A percentile compares a stretch with the other conserved stretches of the same genome.
phyloP scores from a whole-genome alignment of 176 grass and related monocot species.

The Urochloa ruziziensis region DNA sequence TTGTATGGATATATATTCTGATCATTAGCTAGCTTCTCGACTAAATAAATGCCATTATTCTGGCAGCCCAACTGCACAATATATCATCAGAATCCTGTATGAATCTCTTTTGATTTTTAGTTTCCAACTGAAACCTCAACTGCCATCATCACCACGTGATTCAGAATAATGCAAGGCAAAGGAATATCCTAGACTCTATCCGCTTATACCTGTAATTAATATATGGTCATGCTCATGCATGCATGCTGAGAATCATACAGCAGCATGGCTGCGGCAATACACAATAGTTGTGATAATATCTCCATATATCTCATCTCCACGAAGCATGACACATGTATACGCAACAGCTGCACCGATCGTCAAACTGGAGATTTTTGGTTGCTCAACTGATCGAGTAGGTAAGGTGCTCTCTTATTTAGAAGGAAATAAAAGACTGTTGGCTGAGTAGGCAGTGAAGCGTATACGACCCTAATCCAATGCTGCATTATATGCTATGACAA shows the following conservation, averaged over 20 bases:
- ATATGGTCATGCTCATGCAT: too few species aligned
- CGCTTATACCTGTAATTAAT: background rate
- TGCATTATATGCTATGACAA: background rate
- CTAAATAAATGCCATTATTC: background rate
- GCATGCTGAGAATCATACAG: background rate
- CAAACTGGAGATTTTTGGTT: background rate
- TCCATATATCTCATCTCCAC: background rate
- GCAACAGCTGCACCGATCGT: background rate
- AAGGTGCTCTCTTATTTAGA: background rate
- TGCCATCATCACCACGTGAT: background rate
- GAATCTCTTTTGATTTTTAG: background rate
- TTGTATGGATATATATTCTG: too few species aligned
- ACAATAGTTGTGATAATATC: background rate
- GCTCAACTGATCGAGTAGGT: background rate
- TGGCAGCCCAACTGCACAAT: background rate
- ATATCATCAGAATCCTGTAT: background rate
- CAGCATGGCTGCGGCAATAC: background rate
- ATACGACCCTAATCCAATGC: background rate
- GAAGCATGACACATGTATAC: background rate
- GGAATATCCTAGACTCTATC: background rate
- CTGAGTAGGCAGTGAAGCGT: background rate
- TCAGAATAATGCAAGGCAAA: background rate
- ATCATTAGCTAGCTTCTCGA: too few species aligned
- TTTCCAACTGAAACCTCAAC: background rate
- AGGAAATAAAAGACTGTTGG: background rate